Base-by-base conservation (phyloP, 805 yeast species). In the Candida morakotiae region DNA sequence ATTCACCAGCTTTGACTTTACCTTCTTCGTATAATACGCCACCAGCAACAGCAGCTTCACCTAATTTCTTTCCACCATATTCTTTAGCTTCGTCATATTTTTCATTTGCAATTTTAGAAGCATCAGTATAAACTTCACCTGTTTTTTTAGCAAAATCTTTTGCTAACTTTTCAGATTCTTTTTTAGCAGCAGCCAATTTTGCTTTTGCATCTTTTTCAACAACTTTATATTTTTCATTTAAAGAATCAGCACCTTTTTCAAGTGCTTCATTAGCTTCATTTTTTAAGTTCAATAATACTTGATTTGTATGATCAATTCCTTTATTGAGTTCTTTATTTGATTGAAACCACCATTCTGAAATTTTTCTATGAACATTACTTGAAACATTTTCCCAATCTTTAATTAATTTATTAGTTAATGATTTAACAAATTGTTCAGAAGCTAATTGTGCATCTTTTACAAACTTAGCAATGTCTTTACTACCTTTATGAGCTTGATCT, bases 401-500 rank as follows among this genome's bases (percentile, higher is more conserved):
- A n/a, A 32, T 31, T 29, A 48, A 37, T 5, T 37, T 20, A n/a
- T 27, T 16, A 8, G 38, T 27, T 14, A 47, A 33, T 3, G 39
- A 22, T 14, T 40, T 40, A 5, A 46, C 44, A 30, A 31, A 46
- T 28, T 40, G 43, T 4, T 26, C 23, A 15, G 52, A 47, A 15
- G 51, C 48, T 5, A 33, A 32, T 22, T 43, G 40, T 13, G 51
- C 40, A 14, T 37, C 40, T 18, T 38, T 44, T 26, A 44, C 24
- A 16, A 37, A 37, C 3, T 44, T 40, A 17, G 46, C 16, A 15
- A 44, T 14, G 20, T 42, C 32, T 5, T 28, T 24, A 23, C 40
- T 22, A 22, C 38, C 35, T 31, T 37, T 37, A 13, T 38, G 16
- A 18, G 44, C 33, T 16, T 37, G 35, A 2, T 46, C 37, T 23